Base-by-base conservation (phyloP, 257 asterid species). In the Jacaranda mimosifolia region DNA sequence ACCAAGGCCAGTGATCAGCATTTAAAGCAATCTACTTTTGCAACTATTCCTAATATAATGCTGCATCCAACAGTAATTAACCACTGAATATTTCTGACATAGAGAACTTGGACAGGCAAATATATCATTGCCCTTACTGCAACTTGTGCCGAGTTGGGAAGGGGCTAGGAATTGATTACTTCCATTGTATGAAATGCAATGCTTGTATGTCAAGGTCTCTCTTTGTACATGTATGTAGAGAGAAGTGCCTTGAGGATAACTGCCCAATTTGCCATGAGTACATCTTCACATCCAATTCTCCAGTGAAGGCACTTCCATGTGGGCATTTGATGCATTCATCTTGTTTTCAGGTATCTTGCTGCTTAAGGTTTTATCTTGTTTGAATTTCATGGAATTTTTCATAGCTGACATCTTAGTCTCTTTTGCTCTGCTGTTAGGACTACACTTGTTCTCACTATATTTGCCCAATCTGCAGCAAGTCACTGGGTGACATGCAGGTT, bases 171-270 rank as follows among this genome's bases (percentile, higher is more conserved):
- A 77, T 90, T 55, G 96, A 86, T 68, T 92, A 86, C 85, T 91
- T 94, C 80, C 98, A 94, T 55, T 94, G 98, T 45, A 94, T 94
- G 98, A 90, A 88, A 69, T 94, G 98, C 96, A 94, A 94, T 83
- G 98, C 96, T 52, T 94, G 98, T 72, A 91, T 94, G 98, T 32
- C 90, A 57, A 84, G 77, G 82, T 59, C 86, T 79, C 97, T 94
- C 80, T 76, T 83, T 48, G 83, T 80, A 83, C 98, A 94, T 77
- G 81, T 73, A 67, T 94, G 97, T 86, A 82, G 97, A 84, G 97
- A 91, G 80, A 94, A 90, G 78, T 90, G 94, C 83, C 85, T 89
- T 7, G 97, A 94, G 81, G 98, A 91, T 55, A 90, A 94, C 84
- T 91, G 98, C 72, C 98, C 98, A 15, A 91, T 94, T 60, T 94